Evolutionary conservation across 768 basidiomycete species (phyloP).

Genomic region (Suillus hirtellus): DNA sequence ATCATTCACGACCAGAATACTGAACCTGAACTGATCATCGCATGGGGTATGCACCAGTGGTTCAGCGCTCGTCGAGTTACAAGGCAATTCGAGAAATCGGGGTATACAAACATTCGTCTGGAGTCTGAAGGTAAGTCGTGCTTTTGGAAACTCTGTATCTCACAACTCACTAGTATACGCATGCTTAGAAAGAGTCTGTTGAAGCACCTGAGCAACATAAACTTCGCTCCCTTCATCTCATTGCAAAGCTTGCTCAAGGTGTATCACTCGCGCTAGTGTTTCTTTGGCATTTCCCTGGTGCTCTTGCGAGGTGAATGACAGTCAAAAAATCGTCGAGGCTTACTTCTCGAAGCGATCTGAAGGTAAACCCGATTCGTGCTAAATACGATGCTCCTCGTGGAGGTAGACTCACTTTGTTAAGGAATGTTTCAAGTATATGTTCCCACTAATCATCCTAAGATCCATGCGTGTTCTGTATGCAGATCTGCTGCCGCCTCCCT

Average conservation of each 20-base stretch:
- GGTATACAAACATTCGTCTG: no score
- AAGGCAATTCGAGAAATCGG: no score
- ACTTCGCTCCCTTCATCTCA: neutral
- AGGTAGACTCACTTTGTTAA: neutral
- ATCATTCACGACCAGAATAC: no score
- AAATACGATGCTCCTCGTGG: conserved; percentile 16
- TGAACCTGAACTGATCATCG: no score
- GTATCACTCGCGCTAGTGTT: neutral
- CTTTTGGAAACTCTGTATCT: no score
- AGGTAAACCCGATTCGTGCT: no score
- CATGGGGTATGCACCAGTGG: no score
- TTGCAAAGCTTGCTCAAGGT: neutral
- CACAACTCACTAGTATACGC: no score
- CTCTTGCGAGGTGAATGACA: neutral
- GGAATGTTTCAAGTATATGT: neutral
- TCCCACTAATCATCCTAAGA: neutral
- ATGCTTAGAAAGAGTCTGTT: no score
- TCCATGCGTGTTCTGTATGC: neutral
- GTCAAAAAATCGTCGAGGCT: neutral
- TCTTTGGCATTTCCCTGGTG: neutral
- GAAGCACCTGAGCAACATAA: neutral
- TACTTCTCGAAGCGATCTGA: neutral
- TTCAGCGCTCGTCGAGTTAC: no score
- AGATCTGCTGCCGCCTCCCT: neutral
- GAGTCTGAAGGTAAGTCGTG: no score